Conservation (phyloP, 1,284 basidiomycete genomes). For the Moniliophthora roreri region DNA sequence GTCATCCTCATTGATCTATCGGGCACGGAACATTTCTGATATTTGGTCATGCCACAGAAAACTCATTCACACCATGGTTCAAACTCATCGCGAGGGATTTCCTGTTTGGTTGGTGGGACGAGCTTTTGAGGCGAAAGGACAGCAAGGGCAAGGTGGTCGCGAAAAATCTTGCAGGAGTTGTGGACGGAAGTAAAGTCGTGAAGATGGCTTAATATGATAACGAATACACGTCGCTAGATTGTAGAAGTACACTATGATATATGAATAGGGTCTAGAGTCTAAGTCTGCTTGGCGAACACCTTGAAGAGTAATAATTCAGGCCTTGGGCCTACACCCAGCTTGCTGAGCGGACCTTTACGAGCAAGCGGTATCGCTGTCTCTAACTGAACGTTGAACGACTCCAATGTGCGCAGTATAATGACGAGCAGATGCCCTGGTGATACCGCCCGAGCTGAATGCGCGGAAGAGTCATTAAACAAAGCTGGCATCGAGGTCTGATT, state of each 20-base stretch:
- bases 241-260: background rate
- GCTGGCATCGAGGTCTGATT: conserved; percentile 34
- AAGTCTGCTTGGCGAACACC: conserved; percentile 11
- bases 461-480: conserved; percentile 11
- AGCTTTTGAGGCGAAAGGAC: conserved; percentile 68
- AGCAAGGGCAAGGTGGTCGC: conserved; percentile 64
- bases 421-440: conserved; percentile 33
- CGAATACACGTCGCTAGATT: background rate
- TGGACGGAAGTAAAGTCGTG: conserved; percentile 75
- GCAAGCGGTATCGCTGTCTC: conserved; percentile 45
- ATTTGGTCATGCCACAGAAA: conserved; percentile 65
- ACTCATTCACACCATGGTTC: conserved; percentile 99
- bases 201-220: conserved; percentile 58
- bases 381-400: conserved; percentile 38
- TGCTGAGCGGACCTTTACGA: conserved; percentile 34
- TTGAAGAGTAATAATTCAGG: conserved; percentile 48
- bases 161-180: conserved; percentile 63
- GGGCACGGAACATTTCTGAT: conserved; percentile 12
- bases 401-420: conserved; percentile 41
- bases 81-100: conserved; percentile 97
- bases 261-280: background rate
- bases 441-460: conserved; percentile 29
- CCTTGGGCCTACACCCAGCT: conserved; percentile 31
- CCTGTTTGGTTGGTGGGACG: conserved; percentile 98
- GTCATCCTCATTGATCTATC: conserved; percentile 18